A percentile compares a stretch with the other conserved stretches of the same genome.
Conservation (phyloP, 805 yeast genomes). For the Saccharomyces jurei region DNA sequence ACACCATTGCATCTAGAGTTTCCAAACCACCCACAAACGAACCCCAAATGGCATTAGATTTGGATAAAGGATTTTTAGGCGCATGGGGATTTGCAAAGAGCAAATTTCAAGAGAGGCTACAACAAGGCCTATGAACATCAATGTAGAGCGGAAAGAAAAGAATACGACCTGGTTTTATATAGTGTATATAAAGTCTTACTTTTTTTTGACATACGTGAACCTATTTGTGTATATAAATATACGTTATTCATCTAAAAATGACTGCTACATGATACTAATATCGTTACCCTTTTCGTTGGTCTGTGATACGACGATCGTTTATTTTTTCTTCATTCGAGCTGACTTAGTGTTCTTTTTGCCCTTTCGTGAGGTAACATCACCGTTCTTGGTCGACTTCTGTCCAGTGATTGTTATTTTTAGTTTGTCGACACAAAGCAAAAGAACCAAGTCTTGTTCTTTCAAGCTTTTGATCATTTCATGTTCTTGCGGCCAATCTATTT, state of each 20-base stretch:
- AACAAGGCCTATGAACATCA: conserved; percentile 33
- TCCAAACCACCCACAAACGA: conserved; percentile 80
- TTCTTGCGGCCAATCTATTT: conserved; percentile 64
- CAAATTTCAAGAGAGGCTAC: conserved; percentile 48
- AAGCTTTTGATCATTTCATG: conserved; percentile 46
- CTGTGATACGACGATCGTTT: neutral
- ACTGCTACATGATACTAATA: neutral
- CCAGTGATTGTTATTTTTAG: conserved; percentile 58
- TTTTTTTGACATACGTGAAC: neutral
- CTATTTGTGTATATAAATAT: neutral
- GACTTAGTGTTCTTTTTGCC: conserved; percentile 5
- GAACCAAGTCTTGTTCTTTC: conserved; percentile 59
- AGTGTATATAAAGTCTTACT: neutral
- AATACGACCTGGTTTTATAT: neutral
- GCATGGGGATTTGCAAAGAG: conserved; percentile 86
- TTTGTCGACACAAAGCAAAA: conserved; percentile 63
- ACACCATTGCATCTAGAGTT: conserved; percentile 80
- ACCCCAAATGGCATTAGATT: conserved; percentile 49
- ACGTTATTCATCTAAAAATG: neutral
- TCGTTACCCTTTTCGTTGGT: neutral
- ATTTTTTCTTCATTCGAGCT: neutral
- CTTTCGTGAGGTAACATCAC: conserved; percentile 17
- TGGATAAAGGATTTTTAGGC: conserved; percentile 70
- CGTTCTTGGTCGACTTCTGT: conserved; percentile 24
- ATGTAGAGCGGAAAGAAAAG: neutral